Base-by-base conservation (phyloP, 2,329 filamentous ascomycete species). In the Celoporthe dispersa region DNA sequence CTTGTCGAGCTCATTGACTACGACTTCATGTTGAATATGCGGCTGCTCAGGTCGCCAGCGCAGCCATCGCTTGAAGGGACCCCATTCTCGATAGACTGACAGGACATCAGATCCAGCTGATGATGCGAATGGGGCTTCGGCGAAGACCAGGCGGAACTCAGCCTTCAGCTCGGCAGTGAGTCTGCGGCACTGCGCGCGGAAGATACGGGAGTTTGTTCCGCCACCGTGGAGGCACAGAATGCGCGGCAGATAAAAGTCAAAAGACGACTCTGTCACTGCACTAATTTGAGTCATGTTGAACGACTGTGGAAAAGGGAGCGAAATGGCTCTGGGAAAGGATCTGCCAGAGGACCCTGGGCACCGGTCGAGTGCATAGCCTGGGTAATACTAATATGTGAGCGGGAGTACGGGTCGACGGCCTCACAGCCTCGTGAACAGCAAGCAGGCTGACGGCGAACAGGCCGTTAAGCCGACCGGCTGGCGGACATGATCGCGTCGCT, bases 181-280 rank as follows among this genome's bases (percentile, higher is more conserved):
- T 72, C 81, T 82, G 69, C 91, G 91, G 72, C 88, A 88, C 81
- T 94, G 92, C 8, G 85, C 78, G 70, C 84, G 81, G 81, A 94
- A 94, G 78, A 93, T 87, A 39, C 84, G 78, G 28, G 85, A 89
- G 75, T 91, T 93, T 72, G 90, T 89, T 70, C 92, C 92, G 74
- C 91, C 92, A 77, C 92, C 92, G 78, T 94, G 92, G 22, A 94
- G 87, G 80, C 91, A 94, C 74, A 94, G 89, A 74, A 94, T 88
- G 72, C 92, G 90, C 4, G 91, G 91, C 28, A 85, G 82, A 69
- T 77, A 48, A 25, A 67, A 37, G 28, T 61, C 65, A 57, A 57
- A 66, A 11, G 64, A 57, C 35, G 51, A 35, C 11, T 66, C 51
- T 57, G 44, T 55, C 28, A 59, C 48, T 66, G 64, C 64, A 59